phyloP scores from a whole-genome alignment of 345 rosid species.

The Gossypium thurberi region DNA sequence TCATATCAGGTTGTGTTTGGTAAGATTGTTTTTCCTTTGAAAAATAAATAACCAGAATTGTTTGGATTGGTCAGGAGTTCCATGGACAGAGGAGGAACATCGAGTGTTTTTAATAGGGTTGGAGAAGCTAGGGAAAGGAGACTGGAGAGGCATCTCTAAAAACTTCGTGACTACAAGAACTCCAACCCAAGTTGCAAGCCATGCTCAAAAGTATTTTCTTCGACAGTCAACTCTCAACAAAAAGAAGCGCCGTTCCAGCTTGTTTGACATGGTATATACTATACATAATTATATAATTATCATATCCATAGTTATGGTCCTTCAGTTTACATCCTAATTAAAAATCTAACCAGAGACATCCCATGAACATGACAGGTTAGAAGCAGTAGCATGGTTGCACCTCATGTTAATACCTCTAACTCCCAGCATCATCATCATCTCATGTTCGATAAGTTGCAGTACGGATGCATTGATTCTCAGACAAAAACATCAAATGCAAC shows the following conservation, averaged over 20 bases:
- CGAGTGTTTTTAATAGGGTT: constrained; percentile 43
- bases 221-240: constrained; percentile 39
- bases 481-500: constrained; percentile 16
- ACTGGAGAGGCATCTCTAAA: constrained; percentile 70
- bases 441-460: neutral
- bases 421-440: neutral
- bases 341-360: neutral
- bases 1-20: neutral
- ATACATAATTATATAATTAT: too few relatives aligned
- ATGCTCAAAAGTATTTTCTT: constrained; percentile 69
- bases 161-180: constrained; percentile 57
- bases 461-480: constrained; percentile 4
- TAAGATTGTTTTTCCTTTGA: neutral
- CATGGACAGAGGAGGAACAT: constrained; percentile 77
- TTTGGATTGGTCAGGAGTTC: constrained; percentile 34
- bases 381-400: constrained; percentile 4
- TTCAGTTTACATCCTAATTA: too few relatives aligned
- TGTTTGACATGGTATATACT: constrained; percentile 41
- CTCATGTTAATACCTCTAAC: neutral
- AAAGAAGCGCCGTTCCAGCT: constrained; percentile 59
- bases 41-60: neutral
- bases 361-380: constrained; percentile 20
- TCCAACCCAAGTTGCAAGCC: constrained; percentile 73
- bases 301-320: too few relatives aligned
- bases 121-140: constrained; percentile 62